Evolutionary conservation across 1,284 basidiomycete genomes (phyloP).

Genomic region (Ceratobasidium sp.): DNA sequence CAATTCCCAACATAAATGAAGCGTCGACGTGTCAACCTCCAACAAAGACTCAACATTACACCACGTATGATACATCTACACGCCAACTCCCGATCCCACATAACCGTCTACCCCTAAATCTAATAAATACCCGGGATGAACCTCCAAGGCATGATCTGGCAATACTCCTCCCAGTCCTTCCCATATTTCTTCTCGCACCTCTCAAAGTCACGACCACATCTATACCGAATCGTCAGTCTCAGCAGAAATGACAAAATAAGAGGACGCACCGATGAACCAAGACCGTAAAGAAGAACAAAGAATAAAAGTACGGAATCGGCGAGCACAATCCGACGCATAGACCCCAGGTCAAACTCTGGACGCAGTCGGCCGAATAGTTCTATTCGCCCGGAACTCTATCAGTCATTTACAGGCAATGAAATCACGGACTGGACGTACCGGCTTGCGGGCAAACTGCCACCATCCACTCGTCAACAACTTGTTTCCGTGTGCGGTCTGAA

Average conservation of each 20-base stretch:
- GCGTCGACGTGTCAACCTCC: too few species aligned
- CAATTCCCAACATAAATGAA: too few species aligned
- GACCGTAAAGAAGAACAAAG: constrained; percentile 91
- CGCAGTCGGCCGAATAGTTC: constrained; percentile 91
- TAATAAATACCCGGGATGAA: constrained; percentile 80
- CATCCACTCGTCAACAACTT: constrained; percentile 86
- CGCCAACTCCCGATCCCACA: too few species aligned
- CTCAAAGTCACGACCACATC: constrained; percentile 92
- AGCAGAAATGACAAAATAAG: background rate
- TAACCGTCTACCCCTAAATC: background rate
- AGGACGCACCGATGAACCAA: constrained; percentile 70
- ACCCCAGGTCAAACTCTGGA: constrained; percentile 92
- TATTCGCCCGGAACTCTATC: constrained; percentile 51
- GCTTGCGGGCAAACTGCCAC: constrained; percentile 93
- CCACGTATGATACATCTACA: background rate
- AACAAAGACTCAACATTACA: too few species aligned
- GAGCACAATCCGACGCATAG: constrained; percentile 85
- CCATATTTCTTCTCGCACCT: constrained; percentile 90
- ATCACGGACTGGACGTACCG: constrained; percentile 62
- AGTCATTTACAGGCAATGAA: background rate
- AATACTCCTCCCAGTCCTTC: constrained; percentile 94
- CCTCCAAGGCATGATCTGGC: constrained; percentile 86
- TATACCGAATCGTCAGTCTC: constrained; percentile 50
- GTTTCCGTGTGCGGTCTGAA: constrained; percentile 96
- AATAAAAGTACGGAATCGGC: constrained; percentile 95